Evolutionary conservation across 345 rosid species (phyloP).

Genomic region (Citrus sp.): DNA sequence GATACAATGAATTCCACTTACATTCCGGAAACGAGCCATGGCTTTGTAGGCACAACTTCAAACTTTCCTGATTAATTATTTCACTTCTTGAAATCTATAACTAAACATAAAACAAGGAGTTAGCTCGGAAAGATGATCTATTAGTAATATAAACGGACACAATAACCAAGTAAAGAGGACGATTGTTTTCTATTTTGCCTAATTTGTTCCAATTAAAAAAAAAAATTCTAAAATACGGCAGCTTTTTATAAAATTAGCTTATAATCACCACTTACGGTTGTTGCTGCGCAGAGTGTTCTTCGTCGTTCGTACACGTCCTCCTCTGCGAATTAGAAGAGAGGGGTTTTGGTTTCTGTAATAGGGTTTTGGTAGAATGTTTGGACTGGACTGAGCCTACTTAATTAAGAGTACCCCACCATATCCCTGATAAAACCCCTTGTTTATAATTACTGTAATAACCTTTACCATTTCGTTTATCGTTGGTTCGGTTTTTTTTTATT

Average conservation of each 20-base stretch:
- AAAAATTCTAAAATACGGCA: neutral
- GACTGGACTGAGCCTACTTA: neutral
- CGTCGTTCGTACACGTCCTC: neutral
- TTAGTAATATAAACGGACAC: neutral
- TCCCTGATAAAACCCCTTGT: no score
- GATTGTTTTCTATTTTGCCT: neutral
- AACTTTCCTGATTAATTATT: neutral
- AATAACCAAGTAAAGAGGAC: neutral
- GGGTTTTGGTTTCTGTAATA: neutral
- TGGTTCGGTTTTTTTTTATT: no score
- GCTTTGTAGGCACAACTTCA: neutral
- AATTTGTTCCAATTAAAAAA: neutral
- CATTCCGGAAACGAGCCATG: slow-evolving; percentile 50
- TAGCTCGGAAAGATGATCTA: neutral
- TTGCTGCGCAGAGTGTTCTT: neutral
- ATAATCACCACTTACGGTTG: neutral
- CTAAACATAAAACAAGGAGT: no score
- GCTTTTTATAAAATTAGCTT: neutral
- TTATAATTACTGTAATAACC: no score
- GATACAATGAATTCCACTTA: slow-evolving; percentile 20
- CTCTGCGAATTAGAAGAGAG: neutral
- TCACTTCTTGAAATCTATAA: neutral
- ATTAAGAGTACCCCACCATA: no score
- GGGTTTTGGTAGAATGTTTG: neutral
- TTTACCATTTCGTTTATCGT: no score